These are phyloP conservation scores for Cerrena zonata DNA, from an alignment of 1,284 basidiomycete genomes.

Conservation along the genomic window DNA sequence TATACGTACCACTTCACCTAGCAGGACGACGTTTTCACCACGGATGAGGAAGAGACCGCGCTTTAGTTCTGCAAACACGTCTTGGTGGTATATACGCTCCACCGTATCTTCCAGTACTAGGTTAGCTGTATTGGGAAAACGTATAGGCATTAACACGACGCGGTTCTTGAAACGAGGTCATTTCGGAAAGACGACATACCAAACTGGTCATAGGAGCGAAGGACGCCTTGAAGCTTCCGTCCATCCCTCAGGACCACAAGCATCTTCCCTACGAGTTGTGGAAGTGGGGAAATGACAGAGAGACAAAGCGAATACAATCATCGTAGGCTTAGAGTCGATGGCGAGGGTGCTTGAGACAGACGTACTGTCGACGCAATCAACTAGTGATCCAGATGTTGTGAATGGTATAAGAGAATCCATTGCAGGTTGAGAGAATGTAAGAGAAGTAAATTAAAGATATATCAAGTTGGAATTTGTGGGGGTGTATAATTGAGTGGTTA, in stretches of 20 bases:
- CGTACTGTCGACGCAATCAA: conserved; percentile 99
- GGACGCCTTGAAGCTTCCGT: conserved; percentile 89
- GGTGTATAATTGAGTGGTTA: too few species aligned
- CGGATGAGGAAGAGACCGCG: conserved; percentile 90
- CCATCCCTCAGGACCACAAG: conserved; percentile 94
- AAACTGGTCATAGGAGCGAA: conserved; percentile 98
- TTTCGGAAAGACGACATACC: conserved; percentile 52
- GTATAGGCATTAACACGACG: too few species aligned
- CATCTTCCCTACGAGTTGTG: conserved; percentile 80
- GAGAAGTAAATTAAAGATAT: neutral
- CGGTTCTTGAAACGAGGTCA: too few species aligned
- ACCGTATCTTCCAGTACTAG: conserved; percentile 87
- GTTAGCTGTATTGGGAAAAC: conserved; percentile 66
- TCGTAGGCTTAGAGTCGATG: conserved; percentile 48
- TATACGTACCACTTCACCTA: conserved; percentile 93
- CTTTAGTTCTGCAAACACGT: conserved; percentile 77
- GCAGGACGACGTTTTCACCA: conserved; percentile 95
- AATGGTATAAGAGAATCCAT: conserved; percentile 96
- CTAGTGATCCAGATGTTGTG: conserved; percentile 91
- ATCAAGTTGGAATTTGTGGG: too few species aligned
- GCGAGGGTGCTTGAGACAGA: conserved; percentile 53
- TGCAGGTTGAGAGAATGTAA: conserved; percentile 4
- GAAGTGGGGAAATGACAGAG: conserved; percentile 17
- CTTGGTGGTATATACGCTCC: conserved; percentile 80
- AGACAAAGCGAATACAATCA: conserved; percentile 20